phyloP scores from a whole-genome alignment of 768 basidiomycete species.

The Russula compacta region DNA sequence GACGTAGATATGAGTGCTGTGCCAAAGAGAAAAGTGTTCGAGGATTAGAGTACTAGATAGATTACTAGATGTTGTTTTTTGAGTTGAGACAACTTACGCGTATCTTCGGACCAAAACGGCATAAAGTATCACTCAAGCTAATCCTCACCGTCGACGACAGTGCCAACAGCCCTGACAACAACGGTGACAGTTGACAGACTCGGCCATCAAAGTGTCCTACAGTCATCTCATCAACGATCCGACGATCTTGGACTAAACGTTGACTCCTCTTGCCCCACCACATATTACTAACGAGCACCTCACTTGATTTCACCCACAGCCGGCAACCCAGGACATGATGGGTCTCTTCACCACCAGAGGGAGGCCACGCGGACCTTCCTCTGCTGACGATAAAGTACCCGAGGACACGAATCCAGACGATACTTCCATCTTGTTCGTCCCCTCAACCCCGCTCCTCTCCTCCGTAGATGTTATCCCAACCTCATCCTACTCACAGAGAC shows the following conservation, averaged over 20 bases:
- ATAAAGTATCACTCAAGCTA: background rate
- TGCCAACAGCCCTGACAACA: background rate
- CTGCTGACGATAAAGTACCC: slow-evolving; percentile 55
- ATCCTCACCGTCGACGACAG: background rate
- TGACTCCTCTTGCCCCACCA: background rate
- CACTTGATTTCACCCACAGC: background rate
- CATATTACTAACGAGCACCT: background rate
- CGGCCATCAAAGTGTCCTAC: too few relatives aligned
- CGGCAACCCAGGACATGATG: slow-evolving; percentile 45
- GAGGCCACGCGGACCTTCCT: slow-evolving; percentile 57
- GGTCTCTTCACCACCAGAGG: slow-evolving; percentile 52
- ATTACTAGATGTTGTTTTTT: too few relatives aligned
- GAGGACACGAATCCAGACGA: slow-evolving; percentile 85
- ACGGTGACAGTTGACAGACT: too few relatives aligned
- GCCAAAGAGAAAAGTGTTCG: slow-evolving; percentile 73
- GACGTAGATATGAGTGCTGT: slow-evolving; percentile 50
- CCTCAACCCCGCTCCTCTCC: slow-evolving; percentile 18
- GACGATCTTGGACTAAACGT: background rate
- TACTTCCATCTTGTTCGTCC: slow-evolving; percentile 75
- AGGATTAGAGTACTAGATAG: slow-evolving; percentile 10
- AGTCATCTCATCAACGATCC: too few relatives aligned
- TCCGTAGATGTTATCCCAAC: slow-evolving; percentile 23
- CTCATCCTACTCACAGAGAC: slow-evolving; percentile 44
- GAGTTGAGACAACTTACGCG: background rate
- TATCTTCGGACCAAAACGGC: too few relatives aligned